A percentile compares a stretch with the other conserved stretches of the same genome.
Conservation (phyloP, 2,329 filamentous ascomycete genomes). For the Fusarium robinianum region DNA sequence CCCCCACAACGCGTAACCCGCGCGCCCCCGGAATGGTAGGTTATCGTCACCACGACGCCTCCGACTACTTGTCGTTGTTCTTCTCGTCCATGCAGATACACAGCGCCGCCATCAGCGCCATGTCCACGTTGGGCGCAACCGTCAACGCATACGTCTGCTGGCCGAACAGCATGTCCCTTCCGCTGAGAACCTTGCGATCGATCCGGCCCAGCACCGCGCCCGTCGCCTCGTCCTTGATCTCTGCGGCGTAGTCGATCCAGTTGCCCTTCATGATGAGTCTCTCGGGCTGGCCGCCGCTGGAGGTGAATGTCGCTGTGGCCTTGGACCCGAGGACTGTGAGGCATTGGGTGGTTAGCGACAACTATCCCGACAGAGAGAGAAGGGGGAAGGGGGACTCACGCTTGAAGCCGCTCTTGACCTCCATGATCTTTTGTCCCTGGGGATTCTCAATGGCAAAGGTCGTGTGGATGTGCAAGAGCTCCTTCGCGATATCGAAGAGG, state of each 20-base stretch:
- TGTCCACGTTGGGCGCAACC: slow-evolving; percentile 67
- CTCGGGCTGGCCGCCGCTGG: slow-evolving; percentile 48
- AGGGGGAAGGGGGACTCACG: slow-evolving; percentile 44
- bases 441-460: slow-evolving; percentile 57
- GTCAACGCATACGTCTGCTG: slow-evolving; percentile 69
- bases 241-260: slow-evolving; percentile 60
- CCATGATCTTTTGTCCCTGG: slow-evolving; percentile 52
- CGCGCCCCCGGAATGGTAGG: too few species aligned
- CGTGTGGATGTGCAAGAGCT: slow-evolving; percentile 54
- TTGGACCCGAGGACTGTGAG: slow-evolving; percentile 56
- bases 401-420: slow-evolving; percentile 59
- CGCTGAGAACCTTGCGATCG: slow-evolving; percentile 61
- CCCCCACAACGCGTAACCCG: not conserved
- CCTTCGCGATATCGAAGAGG: slow-evolving; percentile 63
- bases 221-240: slow-evolving; percentile 58
- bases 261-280: slow-evolving; percentile 63
- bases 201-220: slow-evolving; percentile 61
- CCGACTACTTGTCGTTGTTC: slow-evolving; percentile 45
- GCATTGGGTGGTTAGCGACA: slow-evolving; percentile 6
- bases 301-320: slow-evolving; percentile 62
- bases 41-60: not conserved
- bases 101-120: slow-evolving; percentile 66
- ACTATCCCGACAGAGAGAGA: slow-evolving; percentile 4
- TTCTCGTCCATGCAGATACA: slow-evolving; percentile 72
- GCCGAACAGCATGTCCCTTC: slow-evolving; percentile 60